A percentile compares a stretch with the other conserved stretches of the same genome.
phyloP scores from a whole-genome alignment of 306 rosid genomes.

The Acmispon strigosus region DNA sequence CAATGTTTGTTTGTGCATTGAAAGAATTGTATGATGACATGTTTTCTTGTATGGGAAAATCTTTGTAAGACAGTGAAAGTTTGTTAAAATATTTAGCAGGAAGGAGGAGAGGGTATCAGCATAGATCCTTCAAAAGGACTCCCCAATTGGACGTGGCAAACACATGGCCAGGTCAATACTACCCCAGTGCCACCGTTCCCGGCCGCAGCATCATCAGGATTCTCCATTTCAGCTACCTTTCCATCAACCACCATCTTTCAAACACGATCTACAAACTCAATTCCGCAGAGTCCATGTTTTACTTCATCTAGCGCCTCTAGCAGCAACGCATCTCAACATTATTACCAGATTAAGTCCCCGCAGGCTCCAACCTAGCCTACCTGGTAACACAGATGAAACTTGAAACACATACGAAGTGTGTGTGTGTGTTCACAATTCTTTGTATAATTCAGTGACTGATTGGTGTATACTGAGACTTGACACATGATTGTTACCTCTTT shows the following conservation, averaged over 20 bases:
- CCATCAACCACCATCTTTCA: slow-evolving; percentile 50
- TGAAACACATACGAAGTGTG: slow-evolving; percentile 4
- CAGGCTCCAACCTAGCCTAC: slow-evolving; percentile 47
- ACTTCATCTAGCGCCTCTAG: slow-evolving; percentile 33
- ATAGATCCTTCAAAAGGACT: slow-evolving; percentile 55
- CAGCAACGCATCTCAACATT: slow-evolving; percentile 32
- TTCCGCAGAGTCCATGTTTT: slow-evolving; percentile 43
- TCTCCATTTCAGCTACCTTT: slow-evolving; percentile 68
- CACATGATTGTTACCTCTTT: slow-evolving; percentile 2
- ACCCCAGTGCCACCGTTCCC: slow-evolving; percentile 59
- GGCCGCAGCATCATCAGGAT: slow-evolving; percentile 99
- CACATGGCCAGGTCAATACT: slow-evolving; percentile 58
- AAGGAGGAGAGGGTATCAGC: slow-evolving; percentile 51
- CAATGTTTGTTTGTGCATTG: neutral
- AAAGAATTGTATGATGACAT: neutral
- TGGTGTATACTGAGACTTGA: slow-evolving; percentile 22
- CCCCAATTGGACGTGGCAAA: slow-evolving; percentile 72
- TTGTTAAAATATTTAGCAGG: slow-evolving; percentile 45
- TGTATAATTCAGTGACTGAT: slow-evolving; percentile 24
- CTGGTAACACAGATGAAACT: neutral
- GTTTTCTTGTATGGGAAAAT: neutral
- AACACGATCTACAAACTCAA: slow-evolving; percentile 28
- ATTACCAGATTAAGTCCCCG: slow-evolving; percentile 39
- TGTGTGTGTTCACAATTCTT: slow-evolving; percentile 26
- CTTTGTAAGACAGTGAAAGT: neutral